A percentile compares a stretch with the other conserved stretches of the same genome.
Conservation (phyloP, 2,329 filamentous ascomycete genomes). For the Zymoseptoria tritici region DNA sequence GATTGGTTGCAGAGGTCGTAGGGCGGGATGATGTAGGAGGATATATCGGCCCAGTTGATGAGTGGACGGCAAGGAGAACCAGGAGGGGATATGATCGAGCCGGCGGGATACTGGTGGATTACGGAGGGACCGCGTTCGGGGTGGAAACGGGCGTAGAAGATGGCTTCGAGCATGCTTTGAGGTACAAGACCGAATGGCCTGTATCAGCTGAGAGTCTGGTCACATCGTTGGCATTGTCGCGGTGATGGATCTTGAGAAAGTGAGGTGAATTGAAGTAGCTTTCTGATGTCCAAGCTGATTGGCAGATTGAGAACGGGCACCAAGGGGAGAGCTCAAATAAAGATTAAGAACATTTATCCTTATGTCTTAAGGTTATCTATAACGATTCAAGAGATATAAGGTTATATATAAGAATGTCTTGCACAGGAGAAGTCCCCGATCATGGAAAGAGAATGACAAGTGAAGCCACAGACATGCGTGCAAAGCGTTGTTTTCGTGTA, state of each 20-base stretch:
- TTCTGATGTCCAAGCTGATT: background rate
- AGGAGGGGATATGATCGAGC: conserved; percentile 16
- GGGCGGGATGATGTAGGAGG: conserved; percentile 88
- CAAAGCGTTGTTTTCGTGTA: background rate
- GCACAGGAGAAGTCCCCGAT: background rate
- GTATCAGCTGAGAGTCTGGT: background rate
- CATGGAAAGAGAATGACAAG: background rate
- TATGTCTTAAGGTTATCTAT: background rate
- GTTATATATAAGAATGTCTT: background rate
- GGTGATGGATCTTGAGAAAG: background rate
- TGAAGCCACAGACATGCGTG: background rate
- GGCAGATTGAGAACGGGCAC: background rate
- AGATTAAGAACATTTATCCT: background rate
- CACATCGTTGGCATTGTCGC: background rate
- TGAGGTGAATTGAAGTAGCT: background rate
- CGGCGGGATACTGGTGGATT: conserved; percentile 26
- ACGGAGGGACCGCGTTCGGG: conserved; percentile 38
- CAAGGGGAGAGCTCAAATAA: background rate
- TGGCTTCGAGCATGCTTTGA: conserved; percentile 50
- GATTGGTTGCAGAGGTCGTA: conserved; percentile 93
- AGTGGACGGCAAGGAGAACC: conserved; percentile 7
- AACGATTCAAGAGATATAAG: background rate
- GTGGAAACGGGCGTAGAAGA: conserved; percentile 62
- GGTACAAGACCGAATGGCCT: background rate
- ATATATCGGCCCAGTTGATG: conserved; percentile 63